phyloP scores from a whole-genome alignment of 352 stramenopile species.

The Phytophthora tentaculata region DNA sequence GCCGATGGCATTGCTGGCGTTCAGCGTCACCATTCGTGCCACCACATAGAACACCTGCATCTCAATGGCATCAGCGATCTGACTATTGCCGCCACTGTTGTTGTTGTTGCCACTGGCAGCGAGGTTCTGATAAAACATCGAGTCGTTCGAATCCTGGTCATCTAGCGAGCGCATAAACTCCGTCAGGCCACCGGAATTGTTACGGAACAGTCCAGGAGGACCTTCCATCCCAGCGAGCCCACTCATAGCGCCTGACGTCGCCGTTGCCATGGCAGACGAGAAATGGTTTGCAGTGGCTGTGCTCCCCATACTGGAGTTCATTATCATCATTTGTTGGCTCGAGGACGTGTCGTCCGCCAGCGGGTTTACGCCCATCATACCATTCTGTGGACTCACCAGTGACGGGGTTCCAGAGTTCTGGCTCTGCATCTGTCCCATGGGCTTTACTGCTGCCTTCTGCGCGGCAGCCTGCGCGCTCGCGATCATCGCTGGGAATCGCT shows the following conservation, averaged over 20 bases:
- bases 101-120: slow-evolving; percentile 31
- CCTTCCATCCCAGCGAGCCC: slow-evolving; percentile 67
- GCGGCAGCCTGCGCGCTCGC: slow-evolving; percentile 50
- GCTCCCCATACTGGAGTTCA: slow-evolving; percentile 62
- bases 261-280: slow-evolving; percentile 36
- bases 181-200: slow-evolving; percentile 74
- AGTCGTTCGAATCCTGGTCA: slow-evolving; percentile 65
- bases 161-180: slow-evolving; percentile 85
- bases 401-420: slow-evolving; percentile 31
- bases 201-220: slow-evolving; percentile 73
- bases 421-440: slow-evolving; percentile 40
- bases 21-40: slow-evolving; percentile 76
- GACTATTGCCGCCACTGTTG: slow-evolving; percentile 40
- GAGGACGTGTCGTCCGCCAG: slow-evolving; percentile 43
- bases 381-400: slow-evolving; percentile 59
- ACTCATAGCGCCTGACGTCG: slow-evolving; percentile 53
- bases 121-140: slow-evolving; percentile 75
- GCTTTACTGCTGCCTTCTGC: slow-evolving; percentile 56
- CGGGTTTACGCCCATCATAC: slow-evolving; percentile 36
- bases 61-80: slow-evolving; percentile 77
- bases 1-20: slow-evolving; percentile 72
- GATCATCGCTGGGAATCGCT: slow-evolving; percentile 72
- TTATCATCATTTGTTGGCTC: slow-evolving; percentile 68
- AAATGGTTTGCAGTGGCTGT: slow-evolving; percentile 57
- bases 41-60: slow-evolving; percentile 86